Percentiles rank a stretch among this genome's conserved stretches.
Conservation (phyloP, 768 basidiomycete genomes). For the Phanerochaete carnosa region DNA sequence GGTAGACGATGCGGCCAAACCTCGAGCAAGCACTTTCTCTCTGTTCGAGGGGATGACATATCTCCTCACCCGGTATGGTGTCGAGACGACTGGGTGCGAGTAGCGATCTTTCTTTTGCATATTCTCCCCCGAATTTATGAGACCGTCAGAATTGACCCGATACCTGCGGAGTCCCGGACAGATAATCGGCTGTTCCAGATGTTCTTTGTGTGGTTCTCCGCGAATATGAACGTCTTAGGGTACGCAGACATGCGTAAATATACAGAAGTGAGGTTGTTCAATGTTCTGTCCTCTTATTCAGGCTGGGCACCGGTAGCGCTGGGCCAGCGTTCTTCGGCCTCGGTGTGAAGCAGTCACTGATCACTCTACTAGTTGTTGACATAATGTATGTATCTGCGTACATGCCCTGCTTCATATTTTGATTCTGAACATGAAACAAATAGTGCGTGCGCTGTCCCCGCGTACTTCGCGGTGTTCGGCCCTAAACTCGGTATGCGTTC, state of each 20-base stretch:
- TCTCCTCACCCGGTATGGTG: slow-evolving; percentile 31
- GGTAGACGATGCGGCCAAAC: not conserved
- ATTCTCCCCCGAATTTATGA: not conserved
- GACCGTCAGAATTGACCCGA: slow-evolving; percentile 48
- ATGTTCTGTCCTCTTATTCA: slow-evolving; percentile 16
- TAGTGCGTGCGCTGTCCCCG: slow-evolving; percentile 34
- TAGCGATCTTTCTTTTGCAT: not conserved
- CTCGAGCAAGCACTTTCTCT: not conserved
- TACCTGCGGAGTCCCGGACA: slow-evolving; percentile 43
- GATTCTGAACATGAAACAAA: slow-evolving; percentile 3
- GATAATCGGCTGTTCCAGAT: slow-evolving; percentile 62
- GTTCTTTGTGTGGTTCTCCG: slow-evolving; percentile 72
- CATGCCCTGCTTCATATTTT: not conserved
- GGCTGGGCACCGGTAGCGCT: slow-evolving; percentile 46
- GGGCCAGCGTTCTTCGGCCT: slow-evolving; percentile 50
- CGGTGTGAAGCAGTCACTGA: slow-evolving; percentile 39
- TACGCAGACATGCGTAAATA: slow-evolving; percentile 24
- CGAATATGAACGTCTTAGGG: slow-evolving; percentile 63
- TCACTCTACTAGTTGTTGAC: slow-evolving; percentile 41
- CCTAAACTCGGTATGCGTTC: slow-evolving; percentile 55
- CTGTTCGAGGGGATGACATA: slow-evolving; percentile 19
- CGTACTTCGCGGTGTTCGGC: slow-evolving; percentile 46
- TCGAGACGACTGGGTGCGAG: slow-evolving; percentile 40
- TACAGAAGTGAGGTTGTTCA: not conserved
- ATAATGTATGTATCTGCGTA: slow-evolving; percentile 32